Base-by-base conservation (phyloP, 495 filamentous ascomycete species). In the Trypethelium eluteriae region DNA sequence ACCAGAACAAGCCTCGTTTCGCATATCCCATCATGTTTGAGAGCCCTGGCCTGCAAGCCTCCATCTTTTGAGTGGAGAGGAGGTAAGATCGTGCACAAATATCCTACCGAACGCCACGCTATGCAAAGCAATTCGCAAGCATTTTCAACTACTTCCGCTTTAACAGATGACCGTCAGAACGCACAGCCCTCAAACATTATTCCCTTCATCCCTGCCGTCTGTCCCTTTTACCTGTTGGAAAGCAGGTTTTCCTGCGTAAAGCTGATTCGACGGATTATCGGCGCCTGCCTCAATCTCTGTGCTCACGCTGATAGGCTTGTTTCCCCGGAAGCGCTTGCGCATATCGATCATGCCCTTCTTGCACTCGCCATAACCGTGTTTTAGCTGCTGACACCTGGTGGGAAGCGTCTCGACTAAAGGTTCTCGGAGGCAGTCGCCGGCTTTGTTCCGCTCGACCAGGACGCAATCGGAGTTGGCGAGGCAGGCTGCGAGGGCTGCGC, bases 251-350 rank as follows among this genome's bases (percentile, higher is more conserved):
- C 93, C 93, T 9, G 85, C 90, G 76, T 97, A 97, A 62, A 97
- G 74, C 75, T 61, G 77, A 76, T 67, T n/a, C 7, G 53, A 53
- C 39, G 56, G 53, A 18, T 56, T 34, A 32, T 78, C 74, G 53
- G 81, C 79, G 39, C 83, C 84, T 46, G 79, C 81, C 61, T 89
- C 82, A 32, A 82, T 65, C 71, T 92, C 86, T 68, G 85, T 79
- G 61, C 79, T 78, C 38, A 89, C 82, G 36, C 85, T 81, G 68
- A 96, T 82, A 56, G 94, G 92, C 70, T 89, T 83, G 78, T 98
- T 98, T n/a, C 94, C 95, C 53, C 95, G 84, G 80, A 98, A 98
- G 34, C 95, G 88, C 78, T 98, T 98, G 74, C 95, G 89, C 95
- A 98, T 98, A 78, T 98, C 94, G 73, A 98, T 85, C 86, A 95